These are phyloP conservation scores for Dorcoceras hygrometricum DNA, from an alignment of 257 asterid species.

Conservation along the genomic window DNA sequence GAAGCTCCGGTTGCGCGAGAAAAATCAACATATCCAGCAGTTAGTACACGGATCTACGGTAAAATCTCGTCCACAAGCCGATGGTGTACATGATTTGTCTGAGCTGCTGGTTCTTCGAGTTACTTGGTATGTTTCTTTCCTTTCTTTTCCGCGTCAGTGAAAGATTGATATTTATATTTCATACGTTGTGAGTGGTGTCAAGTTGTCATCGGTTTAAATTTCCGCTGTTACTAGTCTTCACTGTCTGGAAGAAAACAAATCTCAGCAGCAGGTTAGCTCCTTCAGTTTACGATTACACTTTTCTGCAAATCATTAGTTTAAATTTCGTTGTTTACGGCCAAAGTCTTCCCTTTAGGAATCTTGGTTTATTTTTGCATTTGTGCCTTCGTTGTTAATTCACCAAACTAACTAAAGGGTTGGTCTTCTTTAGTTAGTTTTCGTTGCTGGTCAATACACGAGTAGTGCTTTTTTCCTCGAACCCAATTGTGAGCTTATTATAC, in stretches of 20 bases:
- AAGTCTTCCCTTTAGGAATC: conserved; percentile 26
- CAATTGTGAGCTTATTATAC: conserved; percentile 20
- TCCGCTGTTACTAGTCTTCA: conserved; percentile 19
- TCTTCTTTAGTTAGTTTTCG: conserved; percentile 27
- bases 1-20: too few relatives aligned
- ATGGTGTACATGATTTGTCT: too few relatives aligned
- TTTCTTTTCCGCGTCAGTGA: too few relatives aligned
- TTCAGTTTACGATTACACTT: conserved; percentile 4
- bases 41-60: too few relatives aligned
- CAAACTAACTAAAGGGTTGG: conserved; percentile 34
- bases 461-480: conserved; percentile 25
- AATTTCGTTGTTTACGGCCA: conserved; percentile 27
- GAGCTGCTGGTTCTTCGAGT: too few relatives aligned
- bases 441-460: conserved; percentile 32
- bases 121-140: too few relatives aligned
- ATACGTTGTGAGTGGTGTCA: too few relatives aligned
- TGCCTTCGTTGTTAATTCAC: conserved; percentile 41
- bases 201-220: too few relatives aligned
- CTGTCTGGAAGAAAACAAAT: conserved; percentile 4
- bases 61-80: too few relatives aligned
- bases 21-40: too few relatives aligned
- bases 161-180: too few relatives aligned
- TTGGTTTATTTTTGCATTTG: conserved; percentile 22
- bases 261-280: conserved; percentile 13
- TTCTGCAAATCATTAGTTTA: conserved; percentile 16